Percentiles rank a stretch among this genome's conserved stretches.
These are phyloP conservation scores for Letharia lupina DNA, from an alignment of 495 filamentous ascomycete genomes.

Conservation along the genomic window DNA sequence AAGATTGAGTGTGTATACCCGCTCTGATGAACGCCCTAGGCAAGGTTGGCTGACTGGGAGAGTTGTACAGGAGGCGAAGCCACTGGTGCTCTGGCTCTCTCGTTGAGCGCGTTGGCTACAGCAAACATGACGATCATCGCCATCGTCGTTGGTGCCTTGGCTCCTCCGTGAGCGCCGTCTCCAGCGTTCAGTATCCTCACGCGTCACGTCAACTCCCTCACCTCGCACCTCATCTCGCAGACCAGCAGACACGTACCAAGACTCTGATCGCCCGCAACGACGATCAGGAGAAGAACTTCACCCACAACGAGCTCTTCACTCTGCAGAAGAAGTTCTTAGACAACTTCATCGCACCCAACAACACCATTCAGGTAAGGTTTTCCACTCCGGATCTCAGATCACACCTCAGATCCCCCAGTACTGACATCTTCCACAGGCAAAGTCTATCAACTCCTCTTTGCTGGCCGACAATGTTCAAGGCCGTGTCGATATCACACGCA, in stretches of 20 bases:
- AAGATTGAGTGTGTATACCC: no score
- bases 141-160: background rate
- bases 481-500: constrained; percentile 42
- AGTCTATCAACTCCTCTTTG: constrained; percentile 35
- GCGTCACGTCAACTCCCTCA: background rate
- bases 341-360: constrained; percentile 38
- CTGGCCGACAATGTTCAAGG: constrained; percentile 42
- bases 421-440: constrained; percentile 25
- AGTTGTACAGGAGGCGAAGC: no score
- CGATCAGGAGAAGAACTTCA: constrained; percentile 18
- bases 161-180: background rate
- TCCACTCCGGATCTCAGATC: background rate
- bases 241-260: background rate
- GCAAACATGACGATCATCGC: background rate
- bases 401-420: background rate
- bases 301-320: constrained; percentile 35
- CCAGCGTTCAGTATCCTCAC: background rate
- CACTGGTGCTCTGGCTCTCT: no score
- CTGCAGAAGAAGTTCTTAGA: constrained; percentile 36
- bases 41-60: no score
- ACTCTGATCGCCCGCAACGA: background rate
- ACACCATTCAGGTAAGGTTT: constrained; percentile 21
- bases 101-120: background rate
- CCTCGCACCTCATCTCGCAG: background rate
- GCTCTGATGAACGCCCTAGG: no score